These are phyloP conservation scores for Metschnikowia continentalis DNA, from an alignment of 805 yeast species.

Conservation along the genomic window DNA sequence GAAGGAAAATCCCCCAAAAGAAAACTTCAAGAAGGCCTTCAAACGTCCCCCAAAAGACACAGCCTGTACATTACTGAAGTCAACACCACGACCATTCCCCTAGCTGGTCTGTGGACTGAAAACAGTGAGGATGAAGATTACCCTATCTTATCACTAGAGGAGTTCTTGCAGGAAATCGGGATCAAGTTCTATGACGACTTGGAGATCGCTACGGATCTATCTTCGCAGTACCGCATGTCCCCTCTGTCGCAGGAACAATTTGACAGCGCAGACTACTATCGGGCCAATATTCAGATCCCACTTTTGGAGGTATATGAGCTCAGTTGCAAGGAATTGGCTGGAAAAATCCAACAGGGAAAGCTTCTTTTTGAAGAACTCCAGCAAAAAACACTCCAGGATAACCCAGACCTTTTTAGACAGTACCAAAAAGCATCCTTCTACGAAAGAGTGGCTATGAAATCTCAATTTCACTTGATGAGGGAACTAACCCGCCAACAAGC, in stretches of 20 bases:
- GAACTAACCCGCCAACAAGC: constrained; percentile 51
- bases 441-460: constrained; percentile 39
- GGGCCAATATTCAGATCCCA: constrained; percentile 39
- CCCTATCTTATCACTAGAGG: constrained; percentile 31
- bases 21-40: not conserved
- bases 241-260: constrained; percentile 8
- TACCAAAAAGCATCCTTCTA: constrained; percentile 39
- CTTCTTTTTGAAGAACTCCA: constrained; percentile 45
- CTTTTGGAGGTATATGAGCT: constrained; percentile 48
- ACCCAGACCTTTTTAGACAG: constrained; percentile 47
- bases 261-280: constrained; percentile 29
- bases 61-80: constrained; percentile 2
- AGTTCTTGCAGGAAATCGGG: constrained; percentile 38
- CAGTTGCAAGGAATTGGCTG: constrained; percentile 50
- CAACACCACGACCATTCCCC: constrained; percentile 8
- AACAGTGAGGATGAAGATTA: constrained; percentile 23
- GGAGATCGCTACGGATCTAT: constrained; percentile 28
- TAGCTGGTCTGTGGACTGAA: constrained; percentile 3
- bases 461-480: constrained; percentile 48
- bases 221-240: constrained; percentile 21
- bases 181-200: constrained; percentile 46
- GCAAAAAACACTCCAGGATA: constrained; percentile 41
- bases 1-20: not conserved
- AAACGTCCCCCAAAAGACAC: constrained; percentile 7
- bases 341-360: constrained; percentile 48